Base-by-base conservation (phyloP, 2,329 filamentous ascomycete species). In the Apiospora rasikravindrae region DNA sequence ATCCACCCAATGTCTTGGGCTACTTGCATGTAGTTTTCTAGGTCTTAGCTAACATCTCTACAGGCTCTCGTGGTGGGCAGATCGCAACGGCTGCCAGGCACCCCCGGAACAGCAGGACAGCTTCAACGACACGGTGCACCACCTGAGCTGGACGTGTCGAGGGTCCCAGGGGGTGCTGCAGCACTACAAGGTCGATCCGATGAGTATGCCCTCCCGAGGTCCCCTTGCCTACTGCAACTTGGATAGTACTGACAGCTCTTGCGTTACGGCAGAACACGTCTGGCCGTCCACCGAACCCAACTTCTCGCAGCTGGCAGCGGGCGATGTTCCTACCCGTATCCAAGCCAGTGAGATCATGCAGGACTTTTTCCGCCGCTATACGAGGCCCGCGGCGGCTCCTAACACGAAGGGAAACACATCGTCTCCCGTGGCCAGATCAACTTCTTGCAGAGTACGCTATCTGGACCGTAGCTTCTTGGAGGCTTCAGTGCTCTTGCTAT, bases 271-370 rank as follows among this genome's bases (percentile, higher is more conserved):
- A 82, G 80, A 83, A 22, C 85, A 87, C 73, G 81, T 80, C 70
- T 87, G 85, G 85, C 81, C 85, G 6, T 85, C 84, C 29, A 85
- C 82, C 4, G 81, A 83, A 67, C 80, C 81, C 67, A 86, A 86
- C 75, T 81, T 86, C 70, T 84, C 83, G 8, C 84, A 85, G 75
- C 74, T 83, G 22, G 79, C 82, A 0, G 81, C 82, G 2, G 81
- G 79, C 0, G 80, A 84, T 71, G 78, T 78, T 0, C 84, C 84
- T 1, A 82, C 83, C 6, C 80, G 83, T 51, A 83, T 87, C 26
- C 76, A 84, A 53, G 85, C 84, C 2, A 86, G 82, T 69, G 79
- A 80, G 42, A 80, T 87, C 44, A 81, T 86, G 26, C 83, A 84
- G 75, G 78, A 81, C 2, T 87, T 87, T 73, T 87, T 87, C 74